Evolutionary conservation across 495 filamentous ascomycete species (phyloP), one percentile per base, ranked within the genome.

Genomic region (Podospora pseudocomata): DNA sequence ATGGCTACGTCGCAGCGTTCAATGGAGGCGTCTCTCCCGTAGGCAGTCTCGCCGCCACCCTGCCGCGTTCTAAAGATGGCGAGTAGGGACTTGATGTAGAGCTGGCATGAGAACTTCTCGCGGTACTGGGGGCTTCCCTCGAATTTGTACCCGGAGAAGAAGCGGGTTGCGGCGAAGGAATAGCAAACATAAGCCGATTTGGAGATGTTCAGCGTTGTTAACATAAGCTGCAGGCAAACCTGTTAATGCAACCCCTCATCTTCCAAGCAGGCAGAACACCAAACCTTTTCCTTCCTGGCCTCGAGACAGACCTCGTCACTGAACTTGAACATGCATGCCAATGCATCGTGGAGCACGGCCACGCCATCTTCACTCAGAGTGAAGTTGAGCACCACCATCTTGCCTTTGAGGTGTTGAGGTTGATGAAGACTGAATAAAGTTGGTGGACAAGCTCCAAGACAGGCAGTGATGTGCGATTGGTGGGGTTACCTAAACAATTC

Each of bases 121-220:
- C 77, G 77, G 60, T 82, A 74, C 68, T 80, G 80, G 7, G 77
- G 71, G 4, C 72, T 75, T 16, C 83, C 81, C 65, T 82, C 80
- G 71, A 86, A 94, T 62, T 84, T 79, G 76, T 97, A 99, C 26
- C 83, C 84, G 27, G 90, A 86, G 74, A 97, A 99, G 80, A 97
- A 99, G n/a, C 81, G 80, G 65, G 82, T 83, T 28, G 84, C 84
- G 61, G 90, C 86, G 53, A 97, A 87, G 15, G 86, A 85, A 72
- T 97, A 91, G 18, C 91, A 92, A 0, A 90, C 88, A 80, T 97
- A 97, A 55, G 93, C 93, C 23, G 95, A 96, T 75, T 96, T 96
- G 18, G 93, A 92, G n/a, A 89, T 86, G 79, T 98, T 99, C 54
- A 99, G 82, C 2, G 92, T 88, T 44, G 91, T 93, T 62, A 99